Percentiles rank a stretch among this genome's conserved stretches.
Conservation (phyloP, 2,329 filamentous ascomycete species). For the Tolypocladium capitatum region DNA sequence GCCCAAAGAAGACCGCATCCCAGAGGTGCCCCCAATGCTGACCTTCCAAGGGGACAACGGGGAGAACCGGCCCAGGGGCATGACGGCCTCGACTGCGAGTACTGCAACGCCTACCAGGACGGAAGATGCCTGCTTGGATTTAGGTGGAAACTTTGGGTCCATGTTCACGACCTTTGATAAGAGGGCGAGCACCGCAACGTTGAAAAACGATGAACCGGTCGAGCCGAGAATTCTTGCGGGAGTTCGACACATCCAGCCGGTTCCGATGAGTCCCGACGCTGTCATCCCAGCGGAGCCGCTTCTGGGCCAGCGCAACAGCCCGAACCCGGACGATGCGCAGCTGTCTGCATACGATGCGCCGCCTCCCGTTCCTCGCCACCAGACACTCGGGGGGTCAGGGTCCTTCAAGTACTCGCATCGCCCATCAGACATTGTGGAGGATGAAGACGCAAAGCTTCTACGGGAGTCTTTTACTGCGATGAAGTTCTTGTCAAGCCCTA, state of each 20-base stretch:
- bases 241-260: slow-evolving; percentile 27
- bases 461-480: slow-evolving; percentile 38
- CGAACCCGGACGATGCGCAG: slow-evolving; percentile 26
- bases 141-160: slow-evolving; percentile 44
- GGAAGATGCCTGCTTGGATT: slow-evolving; percentile 32
- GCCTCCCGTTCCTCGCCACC: slow-evolving; percentile 23
- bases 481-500: slow-evolving; percentile 24
- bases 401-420: slow-evolving; percentile 18
- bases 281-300: slow-evolving; percentile 28
- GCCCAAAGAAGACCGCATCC: slow-evolving; percentile 15
- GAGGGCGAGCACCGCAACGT: slow-evolving; percentile 34
- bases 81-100: slow-evolving; percentile 39
- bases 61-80: slow-evolving; percentile 30
- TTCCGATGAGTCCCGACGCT: slow-evolving; percentile 34
- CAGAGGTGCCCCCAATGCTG: slow-evolving; percentile 26
- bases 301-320: slow-evolving; percentile 37
- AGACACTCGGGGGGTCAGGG: slow-evolving; percentile 10
- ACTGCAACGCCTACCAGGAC: slow-evolving; percentile 37
- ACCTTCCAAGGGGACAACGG: slow-evolving; percentile 18
- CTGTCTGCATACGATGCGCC: slow-evolving; percentile 1
- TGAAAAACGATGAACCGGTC: slow-evolving; percentile 26
- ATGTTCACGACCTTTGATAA: slow-evolving; percentile 45
- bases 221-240: slow-evolving; percentile 32
- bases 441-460: slow-evolving; percentile 40
- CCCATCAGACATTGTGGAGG: slow-evolving; percentile 28